Percentiles rank a stretch among this genome's conserved stretches.
These are phyloP conservation scores for Paramecium biaurelia DNA, from an alignment of 73 alveolate genomes.

Conservation along the genomic window DNA sequence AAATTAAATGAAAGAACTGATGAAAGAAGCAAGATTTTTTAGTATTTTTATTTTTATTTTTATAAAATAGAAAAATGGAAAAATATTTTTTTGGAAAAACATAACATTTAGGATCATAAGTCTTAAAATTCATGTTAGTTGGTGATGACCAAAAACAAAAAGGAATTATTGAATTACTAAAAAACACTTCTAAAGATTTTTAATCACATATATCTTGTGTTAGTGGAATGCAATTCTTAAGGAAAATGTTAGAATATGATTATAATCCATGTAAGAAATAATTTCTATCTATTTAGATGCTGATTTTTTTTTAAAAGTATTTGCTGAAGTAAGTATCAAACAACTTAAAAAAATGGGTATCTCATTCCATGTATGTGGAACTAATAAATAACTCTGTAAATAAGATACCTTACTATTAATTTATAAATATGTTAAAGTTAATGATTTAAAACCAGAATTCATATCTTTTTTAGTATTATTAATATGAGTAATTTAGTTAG, in stretches of 20 bases:
- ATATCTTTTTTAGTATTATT: not conserved
- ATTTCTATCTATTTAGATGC: not conserved
- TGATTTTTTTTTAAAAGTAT: not conserved
- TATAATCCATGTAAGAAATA: slow-evolving; percentile 6
- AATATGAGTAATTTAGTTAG: not conserved
- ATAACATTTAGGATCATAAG: not conserved
- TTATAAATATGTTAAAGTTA: slow-evolving; percentile 11
- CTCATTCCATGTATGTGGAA: not conserved
- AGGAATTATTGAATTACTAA: not conserved
- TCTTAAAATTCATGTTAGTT: not conserved
- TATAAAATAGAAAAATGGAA: slow-evolving; percentile 26
- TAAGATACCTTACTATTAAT: not conserved
- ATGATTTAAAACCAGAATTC: slow-evolving; percentile 15
- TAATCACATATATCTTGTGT: slow-evolving; percentile 30
- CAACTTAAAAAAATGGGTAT: not conserved
- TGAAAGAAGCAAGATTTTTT: slow-evolving; percentile 25
- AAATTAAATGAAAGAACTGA: slow-evolving; percentile 1
- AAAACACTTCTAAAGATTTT: not conserved
- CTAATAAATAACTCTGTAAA: not conserved
- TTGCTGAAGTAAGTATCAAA: not conserved
- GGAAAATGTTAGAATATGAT: slow-evolving; percentile 26
- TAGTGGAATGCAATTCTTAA: not conserved
- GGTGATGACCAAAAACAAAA: not conserved
- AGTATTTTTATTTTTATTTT: not conserved
- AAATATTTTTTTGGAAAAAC: slow-evolving; percentile 38